phyloP scores from a whole-genome alignment of 2,329 filamentous ascomycete species.

The Bipolaris zeicola region DNA sequence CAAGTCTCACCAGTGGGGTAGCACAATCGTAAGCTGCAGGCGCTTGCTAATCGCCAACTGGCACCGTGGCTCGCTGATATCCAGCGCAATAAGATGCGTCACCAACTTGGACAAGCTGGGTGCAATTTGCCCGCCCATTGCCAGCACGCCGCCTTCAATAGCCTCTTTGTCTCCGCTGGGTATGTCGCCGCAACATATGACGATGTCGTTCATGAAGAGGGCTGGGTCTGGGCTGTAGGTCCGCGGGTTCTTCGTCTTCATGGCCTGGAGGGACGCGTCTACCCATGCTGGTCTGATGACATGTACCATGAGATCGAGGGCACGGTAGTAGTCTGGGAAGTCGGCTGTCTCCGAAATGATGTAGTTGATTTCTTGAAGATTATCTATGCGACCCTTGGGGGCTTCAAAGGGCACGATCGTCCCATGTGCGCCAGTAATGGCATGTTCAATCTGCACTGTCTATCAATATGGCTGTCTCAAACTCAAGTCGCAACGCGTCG shows the following conservation, averaged over 20 bases:
- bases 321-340: slow-evolving; percentile 82
- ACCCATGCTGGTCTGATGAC: slow-evolving; percentile 87
- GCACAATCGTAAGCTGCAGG: slow-evolving; percentile 77
- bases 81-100: slow-evolving; percentile 87
- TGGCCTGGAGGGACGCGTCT: slow-evolving; percentile 68
- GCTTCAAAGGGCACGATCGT: slow-evolving; percentile 50
- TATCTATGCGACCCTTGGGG: slow-evolving; percentile 48
- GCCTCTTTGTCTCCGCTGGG: slow-evolving; percentile 87
- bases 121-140: slow-evolving; percentile 83
- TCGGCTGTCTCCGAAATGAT: slow-evolving; percentile 80
- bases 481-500: slow-evolving; percentile 23
- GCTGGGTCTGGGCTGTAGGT: slow-evolving; percentile 89
- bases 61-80: slow-evolving; percentile 75
- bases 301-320: slow-evolving; percentile 77
- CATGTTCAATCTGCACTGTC: slow-evolving; percentile 51
- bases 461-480: slow-evolving; percentile 23
- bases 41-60: slow-evolving; percentile 66
- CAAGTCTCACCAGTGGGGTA: slow-evolving; percentile 80
- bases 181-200: slow-evolving; percentile 81
- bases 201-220: slow-evolving; percentile 85
- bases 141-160: slow-evolving; percentile 86
- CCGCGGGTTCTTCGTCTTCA: slow-evolving; percentile 75
- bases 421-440: slow-evolving; percentile 57
- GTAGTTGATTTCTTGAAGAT: slow-evolving; percentile 61
- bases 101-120: slow-evolving; percentile 72